These are phyloP conservation scores for Teratosphaeria zuluensis DNA, from an alignment of 2,329 filamentous ascomycete genomes.

Conservation along the genomic window DNA sequence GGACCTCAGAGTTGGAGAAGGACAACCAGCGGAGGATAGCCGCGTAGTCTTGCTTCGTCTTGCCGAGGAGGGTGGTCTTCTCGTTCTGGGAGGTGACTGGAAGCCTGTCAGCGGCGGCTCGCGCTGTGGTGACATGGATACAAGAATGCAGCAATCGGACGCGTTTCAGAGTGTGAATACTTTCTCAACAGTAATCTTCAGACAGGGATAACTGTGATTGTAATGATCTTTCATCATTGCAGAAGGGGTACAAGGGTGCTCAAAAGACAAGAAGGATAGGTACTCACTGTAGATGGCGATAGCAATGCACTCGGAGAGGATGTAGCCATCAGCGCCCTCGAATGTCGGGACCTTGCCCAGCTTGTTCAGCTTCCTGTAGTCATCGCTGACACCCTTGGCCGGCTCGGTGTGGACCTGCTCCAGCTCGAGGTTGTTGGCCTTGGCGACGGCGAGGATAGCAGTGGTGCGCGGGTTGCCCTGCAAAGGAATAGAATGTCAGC, in stretches of 20 bases:
- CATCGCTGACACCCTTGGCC: conserved; percentile 53
- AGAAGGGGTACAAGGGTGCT: conserved; percentile 5
- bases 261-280: neutral
- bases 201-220: conserved; percentile 93
- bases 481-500: neutral
- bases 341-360: conserved; percentile 91
- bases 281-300: conserved; percentile 95
- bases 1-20: conserved; percentile 83
- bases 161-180: conserved; percentile 67
- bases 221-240: conserved; percentile 64
- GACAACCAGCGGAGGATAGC: conserved; percentile 98
- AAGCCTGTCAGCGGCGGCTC: neutral
- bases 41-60: conserved; percentile 99
- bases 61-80: conserved; percentile 97
- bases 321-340: conserved; percentile 81
- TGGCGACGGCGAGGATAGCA: conserved; percentile 83
- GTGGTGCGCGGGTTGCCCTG: conserved; percentile 85
- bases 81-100: conserved; percentile 98
- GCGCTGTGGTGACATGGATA: neutral
- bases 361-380: conserved; percentile 78
- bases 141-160: neutral
- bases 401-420: conserved; percentile 68
- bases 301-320: conserved; percentile 81
- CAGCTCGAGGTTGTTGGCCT: conserved; percentile 92
- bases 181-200: conserved; percentile 87